These are phyloP conservation scores for Acorus calamus DNA, from an alignment of 106 monocot genomes.

Conservation along the genomic window DNA sequence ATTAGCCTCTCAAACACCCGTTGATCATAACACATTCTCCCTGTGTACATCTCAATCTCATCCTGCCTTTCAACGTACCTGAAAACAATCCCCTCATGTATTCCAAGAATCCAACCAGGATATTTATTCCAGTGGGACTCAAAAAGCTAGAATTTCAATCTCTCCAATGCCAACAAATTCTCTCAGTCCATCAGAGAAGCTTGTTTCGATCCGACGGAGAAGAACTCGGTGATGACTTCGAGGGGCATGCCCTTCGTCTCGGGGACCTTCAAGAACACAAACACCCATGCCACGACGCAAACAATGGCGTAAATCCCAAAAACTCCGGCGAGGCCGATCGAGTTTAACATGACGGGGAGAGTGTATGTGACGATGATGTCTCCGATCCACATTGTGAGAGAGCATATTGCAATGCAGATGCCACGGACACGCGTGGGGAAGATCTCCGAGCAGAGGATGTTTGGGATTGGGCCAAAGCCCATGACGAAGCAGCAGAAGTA, in stretches of 20 bases:
- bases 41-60: no score
- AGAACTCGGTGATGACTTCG: conserved; percentile 13
- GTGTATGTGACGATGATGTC: conserved; percentile 10
- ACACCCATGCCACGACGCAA: conserved; percentile 15
- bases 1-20: no score
- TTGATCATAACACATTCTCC: no score
- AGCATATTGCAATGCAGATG: conserved; percentile 17
- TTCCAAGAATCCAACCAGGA: no score
- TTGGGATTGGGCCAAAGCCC: no score
- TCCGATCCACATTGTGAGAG: conserved; percentile 15
- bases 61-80: no score
- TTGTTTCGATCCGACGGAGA: conserved; percentile 10
- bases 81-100: no score
- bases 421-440: conserved; percentile 10
- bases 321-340: conserved; percentile 19
- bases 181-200: background rate
- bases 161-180: conserved; percentile 1
- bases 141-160: no score
- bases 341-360: conserved; percentile 7
- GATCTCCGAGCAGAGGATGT: no score
- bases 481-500: conserved; percentile 30
- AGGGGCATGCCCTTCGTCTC: conserved; percentile 16
- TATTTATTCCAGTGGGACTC: no score
- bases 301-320: conserved; percentile 16
- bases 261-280: conserved; percentile 17